Conservation (phyloP, 2,329 filamentous ascomycete species). For the Juglanconis juglandina region DNA sequence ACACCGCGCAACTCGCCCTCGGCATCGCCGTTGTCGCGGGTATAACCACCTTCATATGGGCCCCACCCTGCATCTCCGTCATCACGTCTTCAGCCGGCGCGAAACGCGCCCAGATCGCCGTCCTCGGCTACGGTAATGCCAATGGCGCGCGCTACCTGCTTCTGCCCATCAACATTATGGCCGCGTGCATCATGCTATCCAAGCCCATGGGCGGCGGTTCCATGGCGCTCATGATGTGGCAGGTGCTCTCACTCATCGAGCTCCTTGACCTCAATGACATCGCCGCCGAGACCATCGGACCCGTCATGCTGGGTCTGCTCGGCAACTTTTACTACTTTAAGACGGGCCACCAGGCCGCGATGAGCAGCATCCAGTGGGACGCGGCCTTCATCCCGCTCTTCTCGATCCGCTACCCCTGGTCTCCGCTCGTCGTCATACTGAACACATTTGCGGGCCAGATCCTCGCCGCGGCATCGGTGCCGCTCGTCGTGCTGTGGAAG, state of each 20-base stretch:
- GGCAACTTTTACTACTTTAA: constrained; percentile 97
- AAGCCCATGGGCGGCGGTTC: constrained; percentile 93
- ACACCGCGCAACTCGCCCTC: constrained; percentile 76
- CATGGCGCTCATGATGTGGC: constrained; percentile 78
- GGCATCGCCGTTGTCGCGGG: constrained; percentile 80
- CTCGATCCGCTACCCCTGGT: constrained; percentile 84
- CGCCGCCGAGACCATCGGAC: constrained; percentile 71
- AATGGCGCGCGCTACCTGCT: constrained; percentile 88
- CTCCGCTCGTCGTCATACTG: constrained; percentile 72
- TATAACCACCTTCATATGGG: constrained; percentile 79
- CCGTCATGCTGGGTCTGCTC: constrained; percentile 79
- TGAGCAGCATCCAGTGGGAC: constrained; percentile 93
- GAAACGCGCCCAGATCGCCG: constrained; percentile 60
- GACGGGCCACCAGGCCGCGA: constrained; percentile 88
- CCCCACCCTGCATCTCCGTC: constrained; percentile 79
- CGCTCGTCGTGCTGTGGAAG: constrained; percentile 86
- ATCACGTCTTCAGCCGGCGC: constrained; percentile 45
- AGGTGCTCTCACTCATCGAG: constrained; percentile 75
- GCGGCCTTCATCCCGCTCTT: constrained; percentile 85
- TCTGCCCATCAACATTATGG: constrained; percentile 72
- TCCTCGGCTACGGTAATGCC: constrained; percentile 90
- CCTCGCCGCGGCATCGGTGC: constrained; percentile 73
- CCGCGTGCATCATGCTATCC: constrained; percentile 74
- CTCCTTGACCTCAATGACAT: constrained; percentile 59
- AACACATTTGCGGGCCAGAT: constrained; percentile 92